A percentile compares a stretch with the other conserved stretches of the same genome.
phyloP scores from a whole-genome alignment of 495 filamentous ascomycete genomes.

The Hypoxylon trugodes region DNA sequence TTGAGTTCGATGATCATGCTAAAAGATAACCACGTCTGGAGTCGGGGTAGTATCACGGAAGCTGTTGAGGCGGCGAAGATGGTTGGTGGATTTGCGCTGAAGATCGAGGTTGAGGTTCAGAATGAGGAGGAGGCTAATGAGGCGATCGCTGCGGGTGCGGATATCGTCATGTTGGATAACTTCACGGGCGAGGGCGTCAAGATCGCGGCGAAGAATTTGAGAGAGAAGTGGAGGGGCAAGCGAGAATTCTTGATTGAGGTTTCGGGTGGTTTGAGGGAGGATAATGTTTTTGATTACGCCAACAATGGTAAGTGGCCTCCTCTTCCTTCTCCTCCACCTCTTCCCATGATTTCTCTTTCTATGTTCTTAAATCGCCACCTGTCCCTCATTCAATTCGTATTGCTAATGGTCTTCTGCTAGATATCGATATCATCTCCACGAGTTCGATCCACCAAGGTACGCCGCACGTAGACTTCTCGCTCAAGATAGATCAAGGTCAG shows the following conservation, averaged over 20 bases:
- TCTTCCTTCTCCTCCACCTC: not conserved
- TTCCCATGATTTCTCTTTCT: not conserved
- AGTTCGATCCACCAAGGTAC: slow-evolving; percentile 97
- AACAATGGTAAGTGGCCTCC: slow-evolving; percentile 65
- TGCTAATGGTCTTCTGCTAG: slow-evolving; percentile 48
- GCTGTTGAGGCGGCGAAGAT: slow-evolving; percentile 86
- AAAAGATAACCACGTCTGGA: slow-evolving; percentile 98
- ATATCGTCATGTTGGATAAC: slow-evolving; percentile 98
- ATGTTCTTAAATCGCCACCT: too few relatives aligned
- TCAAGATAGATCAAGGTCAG: slow-evolving; percentile 75
- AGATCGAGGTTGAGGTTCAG: slow-evolving; percentile 96
- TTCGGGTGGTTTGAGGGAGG: slow-evolving; percentile 86
- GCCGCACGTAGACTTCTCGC: slow-evolving; percentile 90
- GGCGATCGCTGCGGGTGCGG: slow-evolving; percentile 88
- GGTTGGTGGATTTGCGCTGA: slow-evolving; percentile 86
- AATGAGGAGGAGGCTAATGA: slow-evolving; percentile 87
- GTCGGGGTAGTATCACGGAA: slow-evolving; percentile 79
- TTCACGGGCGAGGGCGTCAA: slow-evolving; percentile 80
- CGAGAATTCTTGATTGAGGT: slow-evolving; percentile 83
- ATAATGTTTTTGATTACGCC: slow-evolving; percentile 81
- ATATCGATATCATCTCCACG: slow-evolving; percentile 94
- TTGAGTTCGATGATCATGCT: slow-evolving; percentile 96
- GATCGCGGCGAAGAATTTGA: slow-evolving; percentile 73
- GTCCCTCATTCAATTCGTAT: too few relatives aligned
- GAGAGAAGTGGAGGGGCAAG: slow-evolving; percentile 76